A percentile compares a stretch with the other conserved stretches of the same genome.
Conservation (phyloP, 2,329 filamentous ascomycete species). For the Fusarium tanahbumbuense region DNA sequence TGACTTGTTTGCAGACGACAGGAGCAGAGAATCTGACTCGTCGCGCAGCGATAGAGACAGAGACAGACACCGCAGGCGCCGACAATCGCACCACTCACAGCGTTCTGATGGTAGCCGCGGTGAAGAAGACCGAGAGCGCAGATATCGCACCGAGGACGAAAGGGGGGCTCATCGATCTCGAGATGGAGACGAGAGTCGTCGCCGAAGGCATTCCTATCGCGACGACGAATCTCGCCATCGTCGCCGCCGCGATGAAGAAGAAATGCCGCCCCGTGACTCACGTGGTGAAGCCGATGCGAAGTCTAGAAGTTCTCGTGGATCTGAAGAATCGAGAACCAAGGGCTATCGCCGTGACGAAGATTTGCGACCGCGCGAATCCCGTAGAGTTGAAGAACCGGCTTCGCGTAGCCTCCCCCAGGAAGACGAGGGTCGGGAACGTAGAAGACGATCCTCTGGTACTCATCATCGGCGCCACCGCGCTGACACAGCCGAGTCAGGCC, state of each 20-base stretch:
- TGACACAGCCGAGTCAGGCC: constrained; percentile 53
- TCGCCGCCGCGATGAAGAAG: constrained; percentile 35
- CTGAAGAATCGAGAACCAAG: constrained; percentile 30
- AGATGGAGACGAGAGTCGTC: constrained; percentile 47
- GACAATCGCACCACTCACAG: constrained; percentile 54
- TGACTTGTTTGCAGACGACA: constrained; percentile 68
- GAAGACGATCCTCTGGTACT: constrained; percentile 40
- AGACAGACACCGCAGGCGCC: constrained; percentile 57
- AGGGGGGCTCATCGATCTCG: constrained; percentile 36
- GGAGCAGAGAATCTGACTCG: constrained; percentile 53
- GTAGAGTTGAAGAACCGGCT: constrained; percentile 27
- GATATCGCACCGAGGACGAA: constrained; percentile 42
- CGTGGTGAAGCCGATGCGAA: constrained; percentile 31
- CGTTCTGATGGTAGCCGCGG: constrained; percentile 49
- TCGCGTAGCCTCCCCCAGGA: constrained; percentile 28
- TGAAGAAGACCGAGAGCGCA: constrained; percentile 48
- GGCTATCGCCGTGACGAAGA: constrained; percentile 40
- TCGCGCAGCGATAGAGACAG: constrained; percentile 54
- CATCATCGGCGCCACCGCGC: constrained; percentile 54
- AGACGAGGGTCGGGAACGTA: constrained; percentile 37
- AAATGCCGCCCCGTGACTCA: constrained; percentile 25
- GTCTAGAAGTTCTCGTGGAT: constrained; percentile 26
- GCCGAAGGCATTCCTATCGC: constrained; percentile 27
- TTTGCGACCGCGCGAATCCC: constrained; percentile 25
- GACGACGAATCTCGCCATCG: constrained; percentile 40